Evolutionary conservation across 2,329 filamentous ascomycete species (phyloP).

Genomic region (Hortaea sp.): DNA sequence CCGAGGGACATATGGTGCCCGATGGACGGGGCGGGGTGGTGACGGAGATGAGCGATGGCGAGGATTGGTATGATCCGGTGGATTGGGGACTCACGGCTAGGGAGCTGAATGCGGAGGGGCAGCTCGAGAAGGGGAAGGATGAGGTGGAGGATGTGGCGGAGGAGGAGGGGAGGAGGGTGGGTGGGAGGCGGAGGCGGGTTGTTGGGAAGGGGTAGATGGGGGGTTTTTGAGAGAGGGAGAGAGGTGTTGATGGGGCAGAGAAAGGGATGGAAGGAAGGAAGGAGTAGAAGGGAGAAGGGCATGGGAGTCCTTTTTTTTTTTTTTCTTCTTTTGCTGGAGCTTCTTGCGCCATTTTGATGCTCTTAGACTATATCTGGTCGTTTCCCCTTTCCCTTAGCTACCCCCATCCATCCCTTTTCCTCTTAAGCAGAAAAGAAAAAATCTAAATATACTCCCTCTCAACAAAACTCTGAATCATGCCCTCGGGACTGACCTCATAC

Average conservation of each 20-base stretch:
- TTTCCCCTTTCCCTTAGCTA: too few species aligned
- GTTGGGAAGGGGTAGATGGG: neutral
- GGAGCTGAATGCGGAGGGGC: slow-evolving; percentile 20
- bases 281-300: too few species aligned
- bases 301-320: too few species aligned
- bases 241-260: neutral
- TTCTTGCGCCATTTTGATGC: too few species aligned
- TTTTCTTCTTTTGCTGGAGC: too few species aligned
- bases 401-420: too few species aligned
- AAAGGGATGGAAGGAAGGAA: too few species aligned
- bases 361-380: too few species aligned
- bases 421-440: too few species aligned
- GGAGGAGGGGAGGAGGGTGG: slow-evolving; percentile 38
- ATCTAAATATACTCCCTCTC: slow-evolving; percentile 27
- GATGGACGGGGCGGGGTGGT: slow-evolving; percentile 20
- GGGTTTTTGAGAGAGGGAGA: neutral
- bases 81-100: slow-evolving; percentile 54
- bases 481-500: slow-evolving; percentile 71
- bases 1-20: slow-evolving; percentile 58
- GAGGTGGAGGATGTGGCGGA: slow-evolving; percentile 57
- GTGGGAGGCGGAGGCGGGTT: slow-evolving; percentile 29
- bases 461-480: slow-evolving; percentile 67
- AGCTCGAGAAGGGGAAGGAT: slow-evolving; percentile 70
- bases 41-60: slow-evolving; percentile 70
- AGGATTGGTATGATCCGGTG: slow-evolving; percentile 80